Evolutionary conservation across 371 early-diverging fungal species (phyloP), one percentile per base, ranked within the genome.

Genomic region (Mucor mucedo): DNA sequence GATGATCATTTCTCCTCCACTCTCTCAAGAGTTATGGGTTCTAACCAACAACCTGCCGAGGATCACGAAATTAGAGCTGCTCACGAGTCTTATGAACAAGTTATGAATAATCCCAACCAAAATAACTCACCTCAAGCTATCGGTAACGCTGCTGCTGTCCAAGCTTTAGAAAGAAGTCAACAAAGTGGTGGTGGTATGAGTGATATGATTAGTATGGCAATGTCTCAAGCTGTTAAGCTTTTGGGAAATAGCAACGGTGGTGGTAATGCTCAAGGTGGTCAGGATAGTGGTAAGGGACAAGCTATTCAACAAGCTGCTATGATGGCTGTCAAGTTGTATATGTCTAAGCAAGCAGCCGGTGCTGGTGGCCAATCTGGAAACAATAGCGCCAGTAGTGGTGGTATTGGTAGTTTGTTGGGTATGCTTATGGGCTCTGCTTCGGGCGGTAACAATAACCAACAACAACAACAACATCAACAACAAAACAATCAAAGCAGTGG

Each of bases 61-160:
- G 66, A 71, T 9, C 69, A 78, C 30, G 75, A 78, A 52, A 58
- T 78, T 5, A 57, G 65, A 39, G 58, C 62, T 48, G 73, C 73
- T 7, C 65, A 73, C 32, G 55, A 65, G 11, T 62, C 66, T 7
- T 73, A 75, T 52, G 60, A 74, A 52, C 68, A 70, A 33, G 60
- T 73, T 21, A 67, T 68, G 52, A 47, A 59, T 33, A 57, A 69
- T 16, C 45, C 49, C 5, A 49, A 48, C 2, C 60, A 55, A 45
- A 33, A 14, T 21, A 71, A 52, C 41, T 66, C 78, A n/a, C 73
- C 83, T 4, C 69, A 77, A 48, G 76, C 73, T 30, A 71, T 83
- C 6, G 85, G 85, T 65, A 75, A 78, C 50, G 83, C 85, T 52
- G 85, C 85, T 47, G 85, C 82, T 62, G 73, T 77, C 7, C 66